phyloP scores from a whole-genome alignment of 208 protist species.

The Trypanosoma rangeli region DNA sequence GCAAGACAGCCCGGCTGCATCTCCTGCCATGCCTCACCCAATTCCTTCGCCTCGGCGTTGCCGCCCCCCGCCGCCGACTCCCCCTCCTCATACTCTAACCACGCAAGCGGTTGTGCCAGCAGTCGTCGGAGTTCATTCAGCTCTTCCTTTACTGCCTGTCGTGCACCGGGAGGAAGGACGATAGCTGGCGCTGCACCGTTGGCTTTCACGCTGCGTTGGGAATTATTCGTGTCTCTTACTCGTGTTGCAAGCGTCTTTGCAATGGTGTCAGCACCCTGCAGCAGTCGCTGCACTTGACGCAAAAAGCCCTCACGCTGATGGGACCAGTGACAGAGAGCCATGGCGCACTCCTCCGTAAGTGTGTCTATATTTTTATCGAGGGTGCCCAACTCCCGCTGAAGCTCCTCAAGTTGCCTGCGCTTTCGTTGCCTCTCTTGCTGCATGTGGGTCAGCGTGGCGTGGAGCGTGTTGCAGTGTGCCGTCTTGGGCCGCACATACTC shows the following conservation, averaged over 20 bases:
- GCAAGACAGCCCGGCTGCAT: background rate
- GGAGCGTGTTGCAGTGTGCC: constrained; percentile 32
- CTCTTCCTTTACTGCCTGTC: constrained; percentile 40
- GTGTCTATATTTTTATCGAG: constrained; percentile 42
- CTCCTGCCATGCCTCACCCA: background rate
- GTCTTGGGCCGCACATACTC: constrained; percentile 23
- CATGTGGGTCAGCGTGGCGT: constrained; percentile 33
- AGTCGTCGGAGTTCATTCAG: constrained; percentile 24
- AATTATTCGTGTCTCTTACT: background rate
- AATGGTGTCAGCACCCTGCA: constrained; percentile 33
- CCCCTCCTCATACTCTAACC: constrained; percentile 14
- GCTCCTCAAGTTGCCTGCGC: constrained; percentile 32
- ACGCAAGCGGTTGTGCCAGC: constrained; percentile 11
- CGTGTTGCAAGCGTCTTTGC: constrained; percentile 3
- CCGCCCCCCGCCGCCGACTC: background rate
- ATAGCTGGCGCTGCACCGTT: background rate
- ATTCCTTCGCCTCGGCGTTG: background rate
- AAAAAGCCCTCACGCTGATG: constrained; percentile 37
- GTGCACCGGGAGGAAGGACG: background rate
- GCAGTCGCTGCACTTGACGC: constrained; percentile 18
- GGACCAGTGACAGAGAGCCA: constrained; percentile 58
- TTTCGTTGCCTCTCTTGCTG: constrained; percentile 30
- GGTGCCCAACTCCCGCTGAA: constrained; percentile 34
- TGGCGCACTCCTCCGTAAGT: constrained; percentile 36
- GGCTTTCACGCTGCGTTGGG: background rate